phyloP scores from a whole-genome alignment of 1,139 yeast species.

The Suhomyces atakaporum region DNA sequence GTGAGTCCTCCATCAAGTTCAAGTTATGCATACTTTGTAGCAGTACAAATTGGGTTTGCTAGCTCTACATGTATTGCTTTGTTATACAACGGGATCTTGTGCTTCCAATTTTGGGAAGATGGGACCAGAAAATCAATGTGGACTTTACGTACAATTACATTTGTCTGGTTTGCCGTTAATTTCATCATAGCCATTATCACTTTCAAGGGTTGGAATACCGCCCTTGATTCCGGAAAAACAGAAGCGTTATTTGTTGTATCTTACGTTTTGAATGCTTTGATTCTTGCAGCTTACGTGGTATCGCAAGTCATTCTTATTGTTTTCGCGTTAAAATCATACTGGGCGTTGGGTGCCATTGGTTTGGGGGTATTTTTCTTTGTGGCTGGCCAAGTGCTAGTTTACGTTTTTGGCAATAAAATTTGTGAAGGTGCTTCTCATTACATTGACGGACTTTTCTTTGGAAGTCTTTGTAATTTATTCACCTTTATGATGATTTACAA shows the following conservation, averaged over 20 bases:
- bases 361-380: constrained; percentile 73
- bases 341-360: constrained; percentile 84
- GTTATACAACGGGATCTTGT: constrained; percentile 72
- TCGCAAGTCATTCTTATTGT: constrained; percentile 74
- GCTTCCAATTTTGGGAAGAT: constrained; percentile 93
- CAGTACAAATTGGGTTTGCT: constrained; percentile 73
- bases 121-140: constrained; percentile 71
- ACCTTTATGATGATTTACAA: constrained; percentile 93
- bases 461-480: constrained; percentile 75
- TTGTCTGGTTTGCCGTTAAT: constrained; percentile 58
- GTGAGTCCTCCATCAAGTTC: constrained; percentile 83
- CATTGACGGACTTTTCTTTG: constrained; percentile 86
- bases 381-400: constrained; percentile 76
- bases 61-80: constrained; percentile 71
- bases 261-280: constrained; percentile 69
- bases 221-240: constrained; percentile 48
- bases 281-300: constrained; percentile 61
- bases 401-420: constrained; percentile 63
- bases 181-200: constrained; percentile 72
- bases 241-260: constrained; percentile 66
- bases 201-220: constrained; percentile 65
- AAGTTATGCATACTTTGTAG: constrained; percentile 79
- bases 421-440: constrained; percentile 80
- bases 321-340: constrained; percentile 67
- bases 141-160: constrained; percentile 50